phyloP scores from a whole-genome alignment of 2,329 filamentous ascomycete genomes.

The Pseudomassariella vexata region DNA sequence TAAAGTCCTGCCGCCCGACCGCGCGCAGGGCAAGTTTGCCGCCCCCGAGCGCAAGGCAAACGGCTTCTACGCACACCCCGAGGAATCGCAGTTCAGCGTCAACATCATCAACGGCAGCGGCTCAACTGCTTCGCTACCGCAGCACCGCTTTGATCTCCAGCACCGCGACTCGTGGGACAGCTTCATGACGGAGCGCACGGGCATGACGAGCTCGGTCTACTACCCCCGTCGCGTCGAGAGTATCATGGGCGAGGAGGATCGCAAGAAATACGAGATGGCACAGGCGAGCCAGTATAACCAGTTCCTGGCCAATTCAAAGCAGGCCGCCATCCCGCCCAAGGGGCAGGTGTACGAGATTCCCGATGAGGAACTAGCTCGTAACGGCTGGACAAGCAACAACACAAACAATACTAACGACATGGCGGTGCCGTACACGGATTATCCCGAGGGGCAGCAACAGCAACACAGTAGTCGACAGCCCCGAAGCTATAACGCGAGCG shows the following conservation, averaged over 20 bases:
- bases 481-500: background rate
- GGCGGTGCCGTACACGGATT: constrained; percentile 21
- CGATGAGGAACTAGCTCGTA: constrained; percentile 35
- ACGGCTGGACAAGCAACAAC: too few species aligned
- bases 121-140: constrained; percentile 22
- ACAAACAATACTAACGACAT: too few species aligned
- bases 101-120: constrained; percentile 21
- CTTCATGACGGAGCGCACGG: constrained; percentile 50
- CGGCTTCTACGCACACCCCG: constrained; percentile 64
- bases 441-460: constrained; percentile 7
- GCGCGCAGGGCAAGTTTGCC: constrained; percentile 73
- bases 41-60: constrained; percentile 61
- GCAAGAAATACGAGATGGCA: constrained; percentile 65
- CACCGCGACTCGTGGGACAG: constrained; percentile 63
- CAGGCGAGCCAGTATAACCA: constrained; percentile 46
- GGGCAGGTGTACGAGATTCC: constrained; percentile 45
- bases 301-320: constrained; percentile 24
- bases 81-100: constrained; percentile 60
- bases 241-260: constrained; percentile 74
- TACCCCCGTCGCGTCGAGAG: constrained; percentile 65
- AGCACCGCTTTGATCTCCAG: constrained; percentile 42
- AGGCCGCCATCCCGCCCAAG: constrained; percentile 28
- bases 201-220: constrained; percentile 51
- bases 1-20: constrained; percentile 66
- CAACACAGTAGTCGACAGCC: background rate